These are phyloP conservation scores for Candida dendrica DNA, from an alignment of 805 yeast species.

Conservation along the genomic window DNA sequence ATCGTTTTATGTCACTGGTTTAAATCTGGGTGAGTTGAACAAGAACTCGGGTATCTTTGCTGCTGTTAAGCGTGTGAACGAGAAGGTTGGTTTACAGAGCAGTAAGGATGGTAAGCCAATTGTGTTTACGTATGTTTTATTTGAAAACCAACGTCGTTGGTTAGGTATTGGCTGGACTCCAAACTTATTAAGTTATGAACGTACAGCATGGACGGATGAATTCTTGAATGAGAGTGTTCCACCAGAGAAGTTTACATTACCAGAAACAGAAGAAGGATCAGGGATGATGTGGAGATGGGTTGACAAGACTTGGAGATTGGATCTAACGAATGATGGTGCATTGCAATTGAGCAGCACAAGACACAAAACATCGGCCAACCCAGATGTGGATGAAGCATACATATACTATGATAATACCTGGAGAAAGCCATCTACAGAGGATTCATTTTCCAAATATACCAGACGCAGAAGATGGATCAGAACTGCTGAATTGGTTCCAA, in stretches of 20 bases:
- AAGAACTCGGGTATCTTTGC: constrained; percentile 35
- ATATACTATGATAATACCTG: constrained; percentile 89
- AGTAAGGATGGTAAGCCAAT: constrained; percentile 42
- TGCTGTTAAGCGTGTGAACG: constrained; percentile 33
- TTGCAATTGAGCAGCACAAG: constrained; percentile 61
- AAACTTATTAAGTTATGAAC: constrained; percentile 81
- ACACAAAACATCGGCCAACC: constrained; percentile 51
- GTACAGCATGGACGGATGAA: constrained; percentile 97
- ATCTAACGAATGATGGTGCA: constrained; percentile 82
- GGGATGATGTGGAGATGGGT: constrained; percentile 93
- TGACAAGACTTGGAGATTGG: constrained; percentile 87
- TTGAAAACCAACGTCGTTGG: constrained; percentile 96
- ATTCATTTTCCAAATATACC: constrained; percentile 83
- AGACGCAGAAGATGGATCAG: constrained; percentile 94
- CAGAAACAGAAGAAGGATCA: constrained; percentile 59
- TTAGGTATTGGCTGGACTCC: constrained; percentile 97
- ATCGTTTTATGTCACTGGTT: constrained; percentile 79
- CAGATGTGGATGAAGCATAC: constrained; percentile 76
- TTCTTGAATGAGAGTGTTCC: constrained; percentile 79
- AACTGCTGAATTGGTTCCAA: constrained; percentile 74
- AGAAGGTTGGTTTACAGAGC: constrained; percentile 24
- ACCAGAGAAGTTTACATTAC: constrained; percentile 72
- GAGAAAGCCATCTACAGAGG: constrained; percentile 86
- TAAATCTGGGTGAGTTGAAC: constrained; percentile 57
- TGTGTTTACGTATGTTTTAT: constrained; percentile 83